Percentiles rank a stretch among this genome's conserved stretches.
phyloP scores from a whole-genome alignment of 164 flowering plant genomes.

The Aristolochia californica region DNA sequence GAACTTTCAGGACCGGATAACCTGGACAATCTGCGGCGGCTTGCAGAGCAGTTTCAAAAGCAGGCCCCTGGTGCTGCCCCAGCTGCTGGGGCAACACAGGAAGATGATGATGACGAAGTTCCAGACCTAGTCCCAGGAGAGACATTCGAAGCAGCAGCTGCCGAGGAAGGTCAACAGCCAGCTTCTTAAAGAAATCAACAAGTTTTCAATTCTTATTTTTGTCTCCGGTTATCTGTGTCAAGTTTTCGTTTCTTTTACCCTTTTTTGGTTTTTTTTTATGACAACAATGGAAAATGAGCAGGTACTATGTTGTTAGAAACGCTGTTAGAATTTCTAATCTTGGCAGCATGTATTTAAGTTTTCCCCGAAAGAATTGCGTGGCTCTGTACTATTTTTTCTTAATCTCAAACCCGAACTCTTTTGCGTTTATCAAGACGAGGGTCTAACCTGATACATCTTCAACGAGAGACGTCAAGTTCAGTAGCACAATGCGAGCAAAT shows the following conservation, averaged over 20 bases:
- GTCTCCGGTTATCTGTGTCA: background rate
- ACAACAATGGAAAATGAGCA: background rate
- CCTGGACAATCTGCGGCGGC: slow-evolving; percentile 53
- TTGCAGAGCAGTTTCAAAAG: slow-evolving; percentile 66
- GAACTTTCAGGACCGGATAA: slow-evolving; percentile 48
- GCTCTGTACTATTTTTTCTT: too few relatives aligned
- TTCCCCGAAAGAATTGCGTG: too few relatives aligned
- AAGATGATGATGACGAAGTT: slow-evolving; percentile 55
- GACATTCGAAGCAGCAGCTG: slow-evolving; percentile 50
- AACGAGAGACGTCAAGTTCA: too few relatives aligned
- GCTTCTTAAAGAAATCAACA: slow-evolving; percentile 12
- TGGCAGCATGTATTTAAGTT: too few relatives aligned
- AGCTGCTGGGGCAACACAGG: slow-evolving; percentile 20
- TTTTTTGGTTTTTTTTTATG: background rate
- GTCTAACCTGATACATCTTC: too few relatives aligned
- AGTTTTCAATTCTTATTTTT: background rate
- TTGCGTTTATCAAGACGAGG: too few relatives aligned
- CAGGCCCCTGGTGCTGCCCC: slow-evolving; percentile 29
- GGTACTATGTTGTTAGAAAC: too few relatives aligned
- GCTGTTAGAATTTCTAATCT: too few relatives aligned
- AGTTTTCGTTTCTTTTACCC: background rate
- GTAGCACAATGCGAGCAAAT: too few relatives aligned
- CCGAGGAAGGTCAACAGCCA: slow-evolving; percentile 17
- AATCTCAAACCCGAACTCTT: too few relatives aligned
- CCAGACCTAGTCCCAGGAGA: slow-evolving; percentile 50